Evolutionary conservation across 495 filamentous ascomycete species (phyloP).

Genomic region (Parathielavia appendiculata): DNA sequence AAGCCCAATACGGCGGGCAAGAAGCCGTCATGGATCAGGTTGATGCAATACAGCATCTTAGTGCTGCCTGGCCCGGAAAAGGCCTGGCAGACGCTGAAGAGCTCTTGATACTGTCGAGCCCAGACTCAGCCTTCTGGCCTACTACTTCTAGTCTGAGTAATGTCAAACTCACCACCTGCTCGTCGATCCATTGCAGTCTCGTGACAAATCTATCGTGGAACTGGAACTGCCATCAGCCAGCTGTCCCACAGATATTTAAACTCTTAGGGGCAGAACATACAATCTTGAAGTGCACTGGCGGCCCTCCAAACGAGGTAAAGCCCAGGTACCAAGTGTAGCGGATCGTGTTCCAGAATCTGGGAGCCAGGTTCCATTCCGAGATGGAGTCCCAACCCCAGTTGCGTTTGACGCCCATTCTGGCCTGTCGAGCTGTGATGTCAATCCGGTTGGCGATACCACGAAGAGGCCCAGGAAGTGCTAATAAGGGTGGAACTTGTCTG

Average conservation of each 20-base stretch:
- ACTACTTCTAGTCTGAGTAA: conserved; percentile 41
- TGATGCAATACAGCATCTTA: conserved; percentile 75
- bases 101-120: conserved; percentile 57
- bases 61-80: conserved; percentile 72
- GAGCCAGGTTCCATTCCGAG: background rate
- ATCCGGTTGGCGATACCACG: background rate
- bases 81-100: conserved; percentile 73
- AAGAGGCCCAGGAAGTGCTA: too few species aligned
- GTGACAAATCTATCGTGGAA: conserved; percentile 63
- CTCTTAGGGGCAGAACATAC: conserved; percentile 1
- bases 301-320: conserved; percentile 61
- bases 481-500: too few species aligned
- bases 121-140: conserved; percentile 39
- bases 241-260: too few species aligned
- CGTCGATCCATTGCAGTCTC: conserved; percentile 65
- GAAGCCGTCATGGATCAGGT: conserved; percentile 60
- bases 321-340: conserved; percentile 54
- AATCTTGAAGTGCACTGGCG: conserved; percentile 60
- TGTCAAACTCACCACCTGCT: conserved; percentile 44
- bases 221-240: conserved; percentile 20
- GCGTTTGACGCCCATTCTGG: conserved; percentile 8
- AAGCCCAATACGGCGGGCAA: conserved; percentile 59
- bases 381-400: background rate
- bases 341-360: conserved; percentile 31
- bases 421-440: background rate